Evolutionary conservation across 2,329 filamentous ascomycete genomes (phyloP), one percentile per base, ranked within the genome.

Genomic region (Trichocomaceae sp.): DNA sequence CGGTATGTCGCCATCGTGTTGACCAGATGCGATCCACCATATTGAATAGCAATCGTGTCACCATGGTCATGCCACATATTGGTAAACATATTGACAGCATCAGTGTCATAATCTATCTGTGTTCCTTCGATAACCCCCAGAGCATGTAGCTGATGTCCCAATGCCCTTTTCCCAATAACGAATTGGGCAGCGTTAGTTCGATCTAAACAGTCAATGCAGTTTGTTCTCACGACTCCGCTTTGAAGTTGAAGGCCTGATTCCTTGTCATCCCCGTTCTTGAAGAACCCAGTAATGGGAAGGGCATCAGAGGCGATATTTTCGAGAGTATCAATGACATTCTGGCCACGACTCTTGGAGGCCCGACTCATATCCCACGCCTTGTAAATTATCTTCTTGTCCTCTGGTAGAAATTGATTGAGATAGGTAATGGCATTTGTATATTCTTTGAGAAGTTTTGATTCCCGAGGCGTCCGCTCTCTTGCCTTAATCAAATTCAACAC

Each of bases 1-100:
- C 93, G 87, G 70, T 99, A 99, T 4, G 93, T 99, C 61, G 95
- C 91, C 91, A 99, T 97, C 0, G 93, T 99, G 69, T 99, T 99
- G 63, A 99, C 93, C 0, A 99, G 81, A 70, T 99, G 93, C 2
- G 91, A 97, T 9, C 93, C 93, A 55, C 93, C 93, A 63, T 99
- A 99, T 69, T 99, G 93, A 52, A 97, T 87, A 1, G 93, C 93
- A 64, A 99, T 97, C 3, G 91, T 96, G 70, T 99, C 93, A 55
- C 93, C 93, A 66, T 99, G 93, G 62, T 95, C 90, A 69, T 97
- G 91, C 74, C 91, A 96, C 92, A 99, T 97, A 64, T 95, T 88
- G 1, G 93, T 97, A 63, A 99, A 96, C 9, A 96, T 81, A 63
- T 97, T 96, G 56, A 96, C 87, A 2, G 90, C 90, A 72, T 99